Evolutionary conservation across 1,284 basidiomycete genomes (phyloP), one percentile per base, ranked within the genome.

Genomic region (Puccinia triticina): DNA sequence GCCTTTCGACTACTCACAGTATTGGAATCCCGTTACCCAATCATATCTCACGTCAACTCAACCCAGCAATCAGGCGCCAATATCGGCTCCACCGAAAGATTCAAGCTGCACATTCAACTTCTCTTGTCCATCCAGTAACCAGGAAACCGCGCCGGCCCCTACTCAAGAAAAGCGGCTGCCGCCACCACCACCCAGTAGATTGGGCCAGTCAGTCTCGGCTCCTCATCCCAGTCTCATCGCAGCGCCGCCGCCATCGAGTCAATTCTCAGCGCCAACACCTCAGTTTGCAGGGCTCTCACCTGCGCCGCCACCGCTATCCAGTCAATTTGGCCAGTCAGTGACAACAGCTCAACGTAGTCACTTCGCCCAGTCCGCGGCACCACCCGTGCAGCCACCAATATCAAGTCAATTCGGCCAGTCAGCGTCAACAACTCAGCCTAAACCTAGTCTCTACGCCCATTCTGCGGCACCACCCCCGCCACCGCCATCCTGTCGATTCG

Each of bases 261-360:
- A 59, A 59, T 29, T 43, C 40, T n/a, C 55, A 59, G 14, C 59
- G 59, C 59, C 59, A 37, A 12, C 59, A 26, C 23, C 3, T 59
- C 55, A 59, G 10, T 59, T 59, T 26, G 40, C 40, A 43, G 55
- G 55, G 55, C 55, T 26, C 21, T 59, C n/a, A n/a, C 26, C 26
- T 21, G 14, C 32, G 14, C 59, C 59, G 14, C n/a, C 59, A 32
- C 14, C 59, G 29, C 34, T 43, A 11, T 32, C 37, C 14, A 66
- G 64, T 66, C 37, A 43, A 66, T 66, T 64, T 37, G 59, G 59
- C 23, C 29, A 64, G 59, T 64, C 59, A 43, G 40, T 53, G 50
- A 3, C 50, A 18, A 53, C 50, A 53, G 50, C 18, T 21, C 14
- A 53, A 53, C 26, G 14, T 34, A 16, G 21, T 59, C n/a, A 7